phyloP scores from a whole-genome alignment of 2,329 filamentous ascomycete species.

The Verticillium alfalfae region DNA sequence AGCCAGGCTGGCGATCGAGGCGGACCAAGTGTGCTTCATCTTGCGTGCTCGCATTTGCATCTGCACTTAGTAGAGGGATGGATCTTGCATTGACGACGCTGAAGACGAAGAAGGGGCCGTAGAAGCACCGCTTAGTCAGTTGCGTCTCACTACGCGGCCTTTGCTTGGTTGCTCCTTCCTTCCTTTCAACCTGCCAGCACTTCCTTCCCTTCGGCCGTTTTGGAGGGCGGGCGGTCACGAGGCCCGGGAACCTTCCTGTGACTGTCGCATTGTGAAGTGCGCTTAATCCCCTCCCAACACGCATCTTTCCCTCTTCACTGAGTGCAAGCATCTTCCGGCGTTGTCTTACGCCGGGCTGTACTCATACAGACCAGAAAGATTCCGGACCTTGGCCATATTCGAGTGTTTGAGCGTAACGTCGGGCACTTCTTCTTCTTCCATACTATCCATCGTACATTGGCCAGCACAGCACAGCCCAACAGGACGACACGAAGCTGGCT shows the following conservation, averaged over 20 bases:
- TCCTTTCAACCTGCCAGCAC: neutral
- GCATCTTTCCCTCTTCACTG: neutral
- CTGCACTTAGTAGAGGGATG: too few species aligned
- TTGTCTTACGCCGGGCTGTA: neutral
- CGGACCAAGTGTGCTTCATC: neutral
- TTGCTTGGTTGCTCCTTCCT: neutral
- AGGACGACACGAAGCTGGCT: neutral
- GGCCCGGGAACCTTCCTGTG: neutral
- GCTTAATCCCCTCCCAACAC: neutral
- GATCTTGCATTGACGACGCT: neutral
- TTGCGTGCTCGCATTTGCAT: neutral
- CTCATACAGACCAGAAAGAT: neutral
- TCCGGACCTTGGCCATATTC: too few species aligned
- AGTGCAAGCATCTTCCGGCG: neutral
- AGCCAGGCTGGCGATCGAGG: neutral
- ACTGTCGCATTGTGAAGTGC: neutral
- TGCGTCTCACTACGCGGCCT: neutral
- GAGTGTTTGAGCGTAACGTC: too few species aligned
- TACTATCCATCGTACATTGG: neutral
- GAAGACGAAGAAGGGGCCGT: neutral
- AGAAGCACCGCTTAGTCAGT: neutral
- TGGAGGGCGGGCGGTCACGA: neutral
- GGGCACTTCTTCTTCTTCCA: neutral
- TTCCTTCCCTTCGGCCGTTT: neutral
- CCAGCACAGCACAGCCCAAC: neutral